A percentile compares a stretch with the other conserved stretches of the same genome.
Evolutionary conservation across 495 filamentous ascomycete genomes (phyloP).

Genomic region (Xylaria venustula): DNA sequence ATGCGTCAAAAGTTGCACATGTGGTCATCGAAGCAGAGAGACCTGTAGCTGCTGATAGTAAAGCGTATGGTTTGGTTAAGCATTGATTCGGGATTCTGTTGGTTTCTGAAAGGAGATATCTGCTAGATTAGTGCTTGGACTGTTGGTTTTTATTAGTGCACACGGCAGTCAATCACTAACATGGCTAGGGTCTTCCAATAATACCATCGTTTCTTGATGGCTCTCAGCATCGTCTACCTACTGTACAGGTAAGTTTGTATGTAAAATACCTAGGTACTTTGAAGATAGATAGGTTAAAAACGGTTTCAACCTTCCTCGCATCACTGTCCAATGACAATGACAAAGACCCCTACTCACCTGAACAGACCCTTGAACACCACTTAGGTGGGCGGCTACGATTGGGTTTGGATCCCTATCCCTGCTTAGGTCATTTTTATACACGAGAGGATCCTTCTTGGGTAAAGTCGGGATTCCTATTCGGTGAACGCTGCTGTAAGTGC

Average conservation of each 20-base stretch:
- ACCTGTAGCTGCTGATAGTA: too few relatives aligned
- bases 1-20: background rate
- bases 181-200: constrained; percentile 28
- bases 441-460: constrained; percentile 31
- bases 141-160: background rate
- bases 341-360: constrained; percentile 36
- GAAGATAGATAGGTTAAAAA: too few relatives aligned
- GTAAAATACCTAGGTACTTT: too few relatives aligned
- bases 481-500: background rate
- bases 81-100: background rate
- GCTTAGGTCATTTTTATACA: constrained; percentile 12
- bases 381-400: constrained; percentile 36
- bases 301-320: constrained; percentile 32
- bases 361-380: constrained; percentile 29
- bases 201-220: constrained; percentile 40
- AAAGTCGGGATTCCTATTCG: constrained; percentile 4
- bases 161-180: background rate
- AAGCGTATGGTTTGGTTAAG: background rate
- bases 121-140: constrained; percentile 11
- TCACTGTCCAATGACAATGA: constrained; percentile 32
- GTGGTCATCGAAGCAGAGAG: background rate
- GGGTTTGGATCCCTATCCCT: constrained; percentile 34
- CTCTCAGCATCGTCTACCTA: constrained; percentile 33
- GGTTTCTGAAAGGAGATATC: constrained; percentile 2
- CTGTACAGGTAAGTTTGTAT: too few relatives aligned